These are phyloP conservation scores for Laburnicola sp. DNA, from an alignment of 2,329 filamentous ascomycete genomes.

Conservation along the genomic window DNA sequence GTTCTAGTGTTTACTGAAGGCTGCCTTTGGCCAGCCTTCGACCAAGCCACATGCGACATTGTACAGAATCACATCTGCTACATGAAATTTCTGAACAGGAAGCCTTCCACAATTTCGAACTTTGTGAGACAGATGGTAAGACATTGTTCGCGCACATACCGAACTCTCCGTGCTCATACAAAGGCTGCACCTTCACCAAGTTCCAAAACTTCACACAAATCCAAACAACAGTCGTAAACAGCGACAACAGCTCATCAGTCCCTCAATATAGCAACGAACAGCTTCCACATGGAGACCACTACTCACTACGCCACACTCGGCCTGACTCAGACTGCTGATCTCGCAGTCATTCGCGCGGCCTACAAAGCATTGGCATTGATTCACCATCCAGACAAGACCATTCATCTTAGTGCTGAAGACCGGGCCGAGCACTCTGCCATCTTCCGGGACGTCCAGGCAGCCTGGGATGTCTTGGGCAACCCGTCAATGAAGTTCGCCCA, in stretches of 20 bases:
- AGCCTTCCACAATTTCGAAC: not conserved
- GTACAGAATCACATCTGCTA: too few species aligned
- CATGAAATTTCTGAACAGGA: not conserved
- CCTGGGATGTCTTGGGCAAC: conserved; percentile 23
- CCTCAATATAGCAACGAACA: not conserved
- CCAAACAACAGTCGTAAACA: not conserved
- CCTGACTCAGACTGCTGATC: conserved; percentile 17
- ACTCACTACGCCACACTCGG: conserved; percentile 22
- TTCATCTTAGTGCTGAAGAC: conserved; percentile 13
- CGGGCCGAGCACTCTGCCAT: conserved; percentile 13
- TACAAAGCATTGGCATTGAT: conserved; percentile 23
- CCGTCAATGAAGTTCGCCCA: conserved; percentile 18
- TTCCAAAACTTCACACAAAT: not conserved
- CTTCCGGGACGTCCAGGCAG: conserved; percentile 18
- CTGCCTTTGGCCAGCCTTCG: too few species aligned
- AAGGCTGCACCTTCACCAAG: not conserved
- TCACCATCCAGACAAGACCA: conserved; percentile 21
- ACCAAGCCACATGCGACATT: too few species aligned
- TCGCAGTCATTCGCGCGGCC: conserved; percentile 21
- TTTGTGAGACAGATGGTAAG: not conserved
- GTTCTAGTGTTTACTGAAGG: too few species aligned
- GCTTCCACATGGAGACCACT: conserved; percentile 6
- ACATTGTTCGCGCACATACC: not conserved
- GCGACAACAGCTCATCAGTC: not conserved
- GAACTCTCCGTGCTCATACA: not conserved